Conservation (phyloP, 129 eudicot species). For the Solidago caesia region DNA sequence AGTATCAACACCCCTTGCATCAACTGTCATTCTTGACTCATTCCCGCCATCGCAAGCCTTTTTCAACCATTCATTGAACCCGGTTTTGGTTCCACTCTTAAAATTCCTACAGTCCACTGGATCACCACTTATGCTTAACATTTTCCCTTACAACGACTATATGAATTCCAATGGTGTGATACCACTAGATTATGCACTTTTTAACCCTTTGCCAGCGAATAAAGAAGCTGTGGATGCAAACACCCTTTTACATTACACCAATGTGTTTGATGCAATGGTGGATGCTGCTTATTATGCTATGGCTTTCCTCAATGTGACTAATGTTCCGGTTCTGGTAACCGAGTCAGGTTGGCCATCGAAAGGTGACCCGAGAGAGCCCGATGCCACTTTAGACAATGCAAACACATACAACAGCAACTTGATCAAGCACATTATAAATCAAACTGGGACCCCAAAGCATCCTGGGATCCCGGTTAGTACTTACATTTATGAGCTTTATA, state of each 20-base stretch:
- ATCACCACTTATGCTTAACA: slow-evolving; percentile 66
- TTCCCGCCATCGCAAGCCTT: slow-evolving; percentile 96
- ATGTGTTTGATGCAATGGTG: slow-evolving; percentile 85
- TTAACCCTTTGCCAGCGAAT: slow-evolving; percentile 76
- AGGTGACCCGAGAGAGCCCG: slow-evolving; percentile 79
- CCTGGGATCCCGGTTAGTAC: slow-evolving; percentile 79
- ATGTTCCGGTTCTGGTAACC: slow-evolving; percentile 73
- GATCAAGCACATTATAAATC: slow-evolving; percentile 65
- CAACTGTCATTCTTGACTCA: slow-evolving; percentile 73
- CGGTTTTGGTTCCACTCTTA: slow-evolving; percentile 62
- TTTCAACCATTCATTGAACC: slow-evolving; percentile 67
- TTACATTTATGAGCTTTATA: slow-evolving; percentile 86
- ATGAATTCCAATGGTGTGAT: slow-evolving; percentile 76
- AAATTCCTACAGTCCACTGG: slow-evolving; percentile 71
- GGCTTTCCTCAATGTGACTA: slow-evolving; percentile 67
- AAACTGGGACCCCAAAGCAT: slow-evolving; percentile 86
- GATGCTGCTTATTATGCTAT: slow-evolving; percentile 95
- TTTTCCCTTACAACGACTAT: slow-evolving; percentile 82
- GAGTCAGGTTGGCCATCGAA: slow-evolving; percentile 97
- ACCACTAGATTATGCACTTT: slow-evolving; percentile 85
- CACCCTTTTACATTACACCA: slow-evolving; percentile 74
- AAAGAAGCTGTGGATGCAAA: slow-evolving; percentile 90
- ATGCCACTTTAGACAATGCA: slow-evolving; percentile 80
- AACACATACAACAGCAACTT: slow-evolving; percentile 87
- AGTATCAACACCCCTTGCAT: slow-evolving; percentile 78